Evolutionary conservation across 768 basidiomycete genomes (phyloP).

Genomic region (Tricholoma flavovirens): DNA sequence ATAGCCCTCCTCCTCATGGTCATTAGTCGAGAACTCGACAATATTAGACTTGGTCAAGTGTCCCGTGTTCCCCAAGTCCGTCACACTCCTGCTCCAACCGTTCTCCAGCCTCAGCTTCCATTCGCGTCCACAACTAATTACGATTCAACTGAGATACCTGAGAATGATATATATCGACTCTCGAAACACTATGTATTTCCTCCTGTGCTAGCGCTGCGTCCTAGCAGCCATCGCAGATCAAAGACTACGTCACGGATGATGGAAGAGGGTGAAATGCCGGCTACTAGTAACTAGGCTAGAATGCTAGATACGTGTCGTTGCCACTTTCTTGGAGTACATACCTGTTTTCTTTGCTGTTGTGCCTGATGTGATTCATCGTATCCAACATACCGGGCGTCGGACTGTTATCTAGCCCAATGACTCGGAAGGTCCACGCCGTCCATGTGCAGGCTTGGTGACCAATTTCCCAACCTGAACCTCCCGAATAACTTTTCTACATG

Average conservation of each 20-base stretch:
- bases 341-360: not conserved
- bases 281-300: not conserved
- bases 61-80: slow-evolving; percentile 1
- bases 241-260: slow-evolving; percentile 29
- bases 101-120: slow-evolving; percentile 21
- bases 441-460: not conserved
- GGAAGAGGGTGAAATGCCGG: slow-evolving; percentile 26
- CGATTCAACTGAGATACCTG: slow-evolving; percentile 27
- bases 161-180: slow-evolving; percentile 32
- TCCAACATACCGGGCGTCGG: not conserved
- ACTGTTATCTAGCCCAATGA: too few relatives aligned
- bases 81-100: slow-evolving; percentile 11
- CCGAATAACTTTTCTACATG: not conserved
- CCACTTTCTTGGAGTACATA: too few relatives aligned
- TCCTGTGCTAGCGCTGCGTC: slow-evolving; percentile 21
- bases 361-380: not conserved
- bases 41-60: slow-evolving; percentile 7
- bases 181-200: slow-evolving; percentile 37
- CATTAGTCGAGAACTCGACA: slow-evolving; percentile 36
- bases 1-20: slow-evolving; percentile 38
- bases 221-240: slow-evolving; percentile 16
- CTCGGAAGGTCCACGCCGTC: too few relatives aligned
- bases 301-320: not conserved
- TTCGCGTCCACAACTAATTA: slow-evolving; percentile 24
- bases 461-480: not conserved